Evolutionary conservation across 164 flowering plant genomes (phyloP), one percentile per base, ranked within the genome.

Genomic region (Kingdonia uniflora): DNA sequence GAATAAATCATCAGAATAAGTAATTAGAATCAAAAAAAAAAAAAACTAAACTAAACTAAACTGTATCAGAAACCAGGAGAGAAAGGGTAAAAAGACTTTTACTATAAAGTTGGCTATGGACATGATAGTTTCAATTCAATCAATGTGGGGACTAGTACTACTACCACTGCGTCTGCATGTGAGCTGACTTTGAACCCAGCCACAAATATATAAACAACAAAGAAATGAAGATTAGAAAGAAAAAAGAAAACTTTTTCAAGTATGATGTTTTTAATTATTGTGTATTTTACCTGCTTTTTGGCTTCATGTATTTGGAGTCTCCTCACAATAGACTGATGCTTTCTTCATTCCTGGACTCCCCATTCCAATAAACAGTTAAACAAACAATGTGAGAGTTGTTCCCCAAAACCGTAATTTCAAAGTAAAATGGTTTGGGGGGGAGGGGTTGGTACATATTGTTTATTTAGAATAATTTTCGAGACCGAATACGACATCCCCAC

Each of bases 241-340:
- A n/a, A n/a, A n/a, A n/a, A 41, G n/a, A n/a, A 13, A 41, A 41
- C 35, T n/a, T 29, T 29, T 29, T 29, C 35, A 41, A 41, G 43
- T 13, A 41, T 29, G 6, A 3, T 29, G 35, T 29, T 29, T 3
- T 29, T 29, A 3, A 8, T 29, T 29, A 29, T 29, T 29, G 48
- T 17, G 15, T 38, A 29, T 51, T 50, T 48, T 45, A 47, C 44
- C 49, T 48, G 50, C 54, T 54, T 61, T 29, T 61, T 61, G 59
- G 59, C 54, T 54, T 5, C 54, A 54, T 19, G 49, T 22, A 49
- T 49, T 25, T 42, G 58, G 48, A 54, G 48, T 39, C 46, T 54
- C 47, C 47, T 42, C 14, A 29, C 8, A 47, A 50, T 17, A 22
- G 19, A 49, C 42, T 10, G 49, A 45, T 45, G 23, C 49, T 45